These are phyloP conservation scores for Penstemon davidsonii DNA, from an alignment of 257 asterid species.

Conservation along the genomic window DNA sequence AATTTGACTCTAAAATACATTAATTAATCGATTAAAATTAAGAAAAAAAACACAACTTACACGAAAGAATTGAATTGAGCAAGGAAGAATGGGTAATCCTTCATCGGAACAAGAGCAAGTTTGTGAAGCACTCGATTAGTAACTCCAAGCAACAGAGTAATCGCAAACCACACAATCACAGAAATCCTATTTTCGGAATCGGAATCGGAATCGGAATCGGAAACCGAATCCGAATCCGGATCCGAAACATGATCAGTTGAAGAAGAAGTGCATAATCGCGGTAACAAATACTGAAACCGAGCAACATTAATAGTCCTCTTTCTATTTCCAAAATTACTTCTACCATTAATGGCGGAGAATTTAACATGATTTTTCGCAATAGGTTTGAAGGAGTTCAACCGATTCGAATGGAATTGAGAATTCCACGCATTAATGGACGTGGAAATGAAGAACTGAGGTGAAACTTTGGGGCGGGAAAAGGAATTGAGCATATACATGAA, in stretches of 20 bases:
- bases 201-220: slow-evolving; percentile 7
- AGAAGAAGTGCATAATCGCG: slow-evolving; percentile 16
- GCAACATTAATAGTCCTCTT: neutral
- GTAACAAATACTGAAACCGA: slow-evolving; percentile 18
- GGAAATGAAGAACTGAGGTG: slow-evolving; percentile 10
- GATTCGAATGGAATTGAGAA: slow-evolving; percentile 2
- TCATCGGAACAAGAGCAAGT: slow-evolving; percentile 84
- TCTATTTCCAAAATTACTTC: neutral
- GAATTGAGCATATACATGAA: slow-evolving; percentile 25
- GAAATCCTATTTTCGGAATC: slow-evolving; percentile 23
- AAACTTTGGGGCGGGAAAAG: slow-evolving; percentile 18
- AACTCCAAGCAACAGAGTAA: slow-evolving; percentile 46
- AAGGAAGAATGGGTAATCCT: slow-evolving; percentile 68
- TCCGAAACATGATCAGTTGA: slow-evolving; percentile 6
- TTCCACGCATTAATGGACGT: neutral
- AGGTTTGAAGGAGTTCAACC: slow-evolving; percentile 4
- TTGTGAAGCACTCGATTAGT: slow-evolving; percentile 71
- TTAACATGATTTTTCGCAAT: neutral
- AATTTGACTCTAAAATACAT: neutral
- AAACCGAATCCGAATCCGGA: slow-evolving; percentile 17
- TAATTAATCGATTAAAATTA: neutral
- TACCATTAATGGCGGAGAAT: neutral
- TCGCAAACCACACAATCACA: slow-evolving; percentile 44
- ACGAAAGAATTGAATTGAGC: slow-evolving; percentile 70
- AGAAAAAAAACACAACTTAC: slow-evolving; percentile 36